A percentile compares a stretch with the other conserved stretches of the same genome.
These are phyloP conservation scores for Xylariomycetidae sp. DNA, from an alignment of 2,329 filamentous ascomycete genomes.

Conservation along the genomic window DNA sequence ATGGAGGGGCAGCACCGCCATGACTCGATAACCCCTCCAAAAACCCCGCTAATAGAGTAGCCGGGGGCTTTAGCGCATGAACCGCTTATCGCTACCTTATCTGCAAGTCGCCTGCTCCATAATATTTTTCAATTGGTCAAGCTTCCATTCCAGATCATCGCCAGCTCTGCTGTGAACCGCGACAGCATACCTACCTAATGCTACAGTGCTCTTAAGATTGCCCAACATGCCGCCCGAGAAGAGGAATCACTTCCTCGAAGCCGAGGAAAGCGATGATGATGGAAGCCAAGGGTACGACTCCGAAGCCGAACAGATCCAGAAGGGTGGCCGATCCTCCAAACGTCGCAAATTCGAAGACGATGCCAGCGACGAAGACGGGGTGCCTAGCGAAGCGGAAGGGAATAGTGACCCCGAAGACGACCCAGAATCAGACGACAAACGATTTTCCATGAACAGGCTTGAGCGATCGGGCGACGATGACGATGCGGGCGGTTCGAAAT, in stretches of 20 bases:
- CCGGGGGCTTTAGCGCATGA: too few relatives aligned
- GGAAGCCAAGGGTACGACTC: slow-evolving; percentile 58
- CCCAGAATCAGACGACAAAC: slow-evolving; percentile 15
- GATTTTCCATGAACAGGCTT: slow-evolving; percentile 15
- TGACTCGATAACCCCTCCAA: slow-evolving; percentile 9
- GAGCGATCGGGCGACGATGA: slow-evolving; percentile 14
- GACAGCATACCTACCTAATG: background rate
- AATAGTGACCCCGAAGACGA: slow-evolving; percentile 17
- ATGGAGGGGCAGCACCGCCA: background rate
- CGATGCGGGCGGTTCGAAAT: slow-evolving; percentile 8
- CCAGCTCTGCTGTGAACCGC: background rate
- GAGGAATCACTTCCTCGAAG: slow-evolving; percentile 65
- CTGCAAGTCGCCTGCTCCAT: too few relatives aligned
- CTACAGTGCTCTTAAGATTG: too few relatives aligned
- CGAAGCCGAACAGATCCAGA: slow-evolving; percentile 58
- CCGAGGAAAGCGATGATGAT: slow-evolving; percentile 53
- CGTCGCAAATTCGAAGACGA: slow-evolving; percentile 27
- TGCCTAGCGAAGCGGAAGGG: slow-evolving; percentile 25
- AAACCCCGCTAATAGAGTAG: too few relatives aligned
- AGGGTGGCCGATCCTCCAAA: slow-evolving; percentile 58
- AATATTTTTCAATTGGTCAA: too few relatives aligned
- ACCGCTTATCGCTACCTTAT: too few relatives aligned
- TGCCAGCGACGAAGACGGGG: slow-evolving; percentile 23
- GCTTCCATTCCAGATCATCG: slow-evolving; percentile 5
- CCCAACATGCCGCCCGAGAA: slow-evolving; percentile 59